Conservation (phyloP, 1,284 basidiomycete genomes). For the Rhodotorula mucilaginosa region DNA sequence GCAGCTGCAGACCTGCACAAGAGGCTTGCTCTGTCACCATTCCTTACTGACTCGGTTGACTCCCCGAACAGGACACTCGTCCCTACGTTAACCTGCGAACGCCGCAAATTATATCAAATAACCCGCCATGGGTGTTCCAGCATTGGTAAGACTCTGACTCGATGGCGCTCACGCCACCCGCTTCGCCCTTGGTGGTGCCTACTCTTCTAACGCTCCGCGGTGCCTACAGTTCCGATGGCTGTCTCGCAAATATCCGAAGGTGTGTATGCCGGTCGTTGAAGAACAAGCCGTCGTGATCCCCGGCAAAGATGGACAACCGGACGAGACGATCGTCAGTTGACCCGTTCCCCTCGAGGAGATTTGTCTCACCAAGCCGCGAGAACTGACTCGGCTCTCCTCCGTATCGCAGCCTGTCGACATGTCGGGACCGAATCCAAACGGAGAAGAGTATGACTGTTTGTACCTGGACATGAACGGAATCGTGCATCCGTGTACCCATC, state of each 20-base stretch:
- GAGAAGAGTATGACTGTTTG: slow-evolving; percentile 89
- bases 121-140: slow-evolving; percentile 7
- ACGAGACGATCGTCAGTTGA: slow-evolving; percentile 56
- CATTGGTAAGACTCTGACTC: background rate
- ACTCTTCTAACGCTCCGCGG: background rate
- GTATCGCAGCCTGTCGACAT: slow-evolving; percentile 67
- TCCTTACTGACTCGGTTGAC: too few species aligned
- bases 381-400: too few species aligned
- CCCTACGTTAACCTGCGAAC: too few species aligned
- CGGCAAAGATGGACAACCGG: slow-evolving; percentile 57
- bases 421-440: slow-evolving; percentile 86
- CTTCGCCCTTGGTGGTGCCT: background rate
- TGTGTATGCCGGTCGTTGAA: slow-evolving; percentile 71
- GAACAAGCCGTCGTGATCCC: slow-evolving; percentile 68
- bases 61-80: too few species aligned
- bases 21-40: too few species aligned
- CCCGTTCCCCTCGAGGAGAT: background rate
- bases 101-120: background rate
- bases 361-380: too few species aligned
- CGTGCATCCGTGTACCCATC: slow-evolving; percentile 97
- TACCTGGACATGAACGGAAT: slow-evolving; percentile 94
- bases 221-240: slow-evolving; percentile 34
- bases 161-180: background rate
- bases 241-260: slow-evolving; percentile 80
- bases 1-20: too few species aligned